phyloP scores from a whole-genome alignment of 352 stramenopile species.

The Pythium sukuiense region DNA sequence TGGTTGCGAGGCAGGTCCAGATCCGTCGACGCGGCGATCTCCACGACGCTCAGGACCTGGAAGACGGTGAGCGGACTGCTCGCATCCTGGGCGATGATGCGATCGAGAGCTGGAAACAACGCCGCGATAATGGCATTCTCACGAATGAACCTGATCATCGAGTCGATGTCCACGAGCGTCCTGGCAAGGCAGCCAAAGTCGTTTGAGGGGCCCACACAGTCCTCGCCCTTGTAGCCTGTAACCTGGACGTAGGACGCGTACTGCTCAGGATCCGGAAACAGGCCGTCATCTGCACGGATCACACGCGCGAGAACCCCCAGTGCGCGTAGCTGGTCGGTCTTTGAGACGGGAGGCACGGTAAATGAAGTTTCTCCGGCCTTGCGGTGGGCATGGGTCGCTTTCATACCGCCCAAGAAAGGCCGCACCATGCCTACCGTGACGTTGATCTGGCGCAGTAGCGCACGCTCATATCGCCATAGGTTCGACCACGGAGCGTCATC shows the following conservation, averaged over 20 bases:
- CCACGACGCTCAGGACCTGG: constrained; percentile 40
- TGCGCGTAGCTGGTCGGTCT: constrained; percentile 37
- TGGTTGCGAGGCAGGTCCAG: constrained; percentile 27
- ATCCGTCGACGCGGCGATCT: constrained; percentile 28
- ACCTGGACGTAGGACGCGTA: constrained; percentile 56
- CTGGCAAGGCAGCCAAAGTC: constrained; percentile 61
- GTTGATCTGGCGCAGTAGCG: constrained; percentile 46
- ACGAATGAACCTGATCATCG: constrained; percentile 36
- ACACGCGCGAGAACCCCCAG: constrained; percentile 44
- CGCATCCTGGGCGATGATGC: constrained; percentile 55
- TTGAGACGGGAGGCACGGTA: constrained; percentile 33
- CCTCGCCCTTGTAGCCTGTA: constrained; percentile 36
- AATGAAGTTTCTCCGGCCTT: constrained; percentile 35
- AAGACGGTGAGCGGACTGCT: constrained; percentile 42
- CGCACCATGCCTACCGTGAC: constrained; percentile 34
- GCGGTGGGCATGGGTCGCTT: constrained; percentile 60
- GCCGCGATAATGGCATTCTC: constrained; percentile 36
- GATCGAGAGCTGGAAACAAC: constrained; percentile 48
- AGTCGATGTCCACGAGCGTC: constrained; percentile 51
- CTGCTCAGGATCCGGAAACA: constrained; percentile 52
- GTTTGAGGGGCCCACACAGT: constrained; percentile 47
- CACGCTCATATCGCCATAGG: constrained; percentile 51
- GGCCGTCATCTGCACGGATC: constrained; percentile 39
- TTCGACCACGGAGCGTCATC: constrained; percentile 55
- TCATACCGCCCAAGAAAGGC: constrained; percentile 57